phyloP scores from a whole-genome alignment of 176 grass and related monocot genomes.

The Musa itinerans region DNA sequence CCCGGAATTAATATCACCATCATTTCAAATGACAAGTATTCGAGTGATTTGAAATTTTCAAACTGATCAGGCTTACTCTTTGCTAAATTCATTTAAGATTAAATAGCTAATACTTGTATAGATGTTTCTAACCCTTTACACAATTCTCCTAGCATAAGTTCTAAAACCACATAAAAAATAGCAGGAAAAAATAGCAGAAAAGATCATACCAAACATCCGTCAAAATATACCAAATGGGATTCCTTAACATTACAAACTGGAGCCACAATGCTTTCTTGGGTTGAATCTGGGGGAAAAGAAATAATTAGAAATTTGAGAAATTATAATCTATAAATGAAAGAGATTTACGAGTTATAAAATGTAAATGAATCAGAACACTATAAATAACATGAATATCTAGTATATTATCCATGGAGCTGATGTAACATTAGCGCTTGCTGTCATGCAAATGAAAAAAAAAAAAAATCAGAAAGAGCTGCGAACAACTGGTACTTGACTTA shows the following conservation, averaged over 20 bases:
- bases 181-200: slow-evolving; percentile 3
- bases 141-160: background rate
- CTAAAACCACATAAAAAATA: background rate
- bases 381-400: no score
- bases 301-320: background rate
- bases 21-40: no score
- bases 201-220: slow-evolving; percentile 59
- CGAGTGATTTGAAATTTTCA: no score
- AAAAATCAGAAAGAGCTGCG: no score
- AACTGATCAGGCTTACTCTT: no score
- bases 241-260: slow-evolving; percentile 22
- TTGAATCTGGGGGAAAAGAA: slow-evolving; percentile 30
- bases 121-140: background rate
- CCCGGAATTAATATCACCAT: no score
- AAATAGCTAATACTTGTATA: background rate
- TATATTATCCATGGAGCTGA: no score
- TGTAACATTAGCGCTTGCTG: no score
- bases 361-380: background rate
- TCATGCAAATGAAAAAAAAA: no score
- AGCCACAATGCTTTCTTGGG: slow-evolving; percentile 12
- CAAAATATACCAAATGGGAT: slow-evolving; percentile 63
- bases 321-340: background rate
- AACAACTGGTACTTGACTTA: no score
- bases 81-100: no score
- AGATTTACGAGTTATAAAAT: background rate